Base-by-base conservation (phyloP, 768 basidiomycete genomes). In the Crassisporium funariophilum region DNA sequence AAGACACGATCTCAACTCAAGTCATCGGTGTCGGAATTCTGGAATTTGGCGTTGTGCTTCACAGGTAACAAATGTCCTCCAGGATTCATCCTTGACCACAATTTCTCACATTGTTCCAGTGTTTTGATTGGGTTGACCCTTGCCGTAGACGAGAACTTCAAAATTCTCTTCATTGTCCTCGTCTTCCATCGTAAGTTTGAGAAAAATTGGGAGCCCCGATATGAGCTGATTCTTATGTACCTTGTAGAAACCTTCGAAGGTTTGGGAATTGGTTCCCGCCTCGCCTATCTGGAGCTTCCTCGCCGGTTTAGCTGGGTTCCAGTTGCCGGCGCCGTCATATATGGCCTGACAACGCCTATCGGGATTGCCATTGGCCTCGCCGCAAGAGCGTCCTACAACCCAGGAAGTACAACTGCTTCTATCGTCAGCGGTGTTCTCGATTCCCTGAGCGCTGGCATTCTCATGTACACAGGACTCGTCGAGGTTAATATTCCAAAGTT, bases 41-140 rank as follows among this genome's bases (percentile, higher is more conserved):
- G 37, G 95, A 99, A 62, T 95, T 97, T 57, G 95, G 95, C 56
- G 91, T 98, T 22, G 64, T 92, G 4, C 66, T 98, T 23, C 94
- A 95, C 60, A 89, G 86, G 84, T 80, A 44, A 29, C 9, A 15
- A 25, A 23, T 29, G 29, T 10, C 31, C 24, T 39, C 16, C 24
- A n/a, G n/a, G n/a, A n/a, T n/a, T n/a, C 8, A 4, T 34, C 48
- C 2, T 48, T 21, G 8, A 17, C 6, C 5, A 7, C 29, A 13
- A 25, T 16, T 16, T 37, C 38, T 47, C 5, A 22, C n/a, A 17
- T 9, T 9, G 15, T 12, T 15, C 1, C 52, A 92, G 90, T 64
- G 59, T 93, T 5, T 74, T 95, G 39, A 88, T 97, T 50, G 95
- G 95, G 0, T 70, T 98, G 23, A 95, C 95, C 0, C 79, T 98